Evolutionary conservation across 192 early-diverging fungal genomes (phyloP).

Genomic region (Phycomyces blakesleeanus): DNA sequence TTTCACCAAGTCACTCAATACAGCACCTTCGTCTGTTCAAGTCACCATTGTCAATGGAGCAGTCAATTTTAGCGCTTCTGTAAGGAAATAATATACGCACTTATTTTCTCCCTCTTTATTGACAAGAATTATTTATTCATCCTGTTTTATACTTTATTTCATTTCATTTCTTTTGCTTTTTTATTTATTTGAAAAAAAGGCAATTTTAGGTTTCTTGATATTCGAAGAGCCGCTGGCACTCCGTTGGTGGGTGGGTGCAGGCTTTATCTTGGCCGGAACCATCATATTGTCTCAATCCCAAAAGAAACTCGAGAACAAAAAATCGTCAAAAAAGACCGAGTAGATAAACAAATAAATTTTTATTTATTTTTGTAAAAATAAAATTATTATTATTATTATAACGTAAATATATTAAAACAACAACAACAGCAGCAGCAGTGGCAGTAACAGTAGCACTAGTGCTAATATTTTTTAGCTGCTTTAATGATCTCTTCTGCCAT

Average conservation of each 20-base stretch:
- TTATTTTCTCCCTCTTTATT: background rate
- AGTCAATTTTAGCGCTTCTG: conserved; percentile 68
- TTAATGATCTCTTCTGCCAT: background rate
- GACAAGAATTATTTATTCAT: background rate
- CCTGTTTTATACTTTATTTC: too few species aligned
- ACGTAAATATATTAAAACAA: background rate
- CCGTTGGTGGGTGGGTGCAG: conserved; percentile 85
- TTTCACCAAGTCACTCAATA: conserved; percentile 80
- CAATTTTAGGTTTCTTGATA: background rate
- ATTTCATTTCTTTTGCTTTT: too few species aligned
- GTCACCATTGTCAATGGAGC: conserved; percentile 79
- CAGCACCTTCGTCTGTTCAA: conserved; percentile 67
- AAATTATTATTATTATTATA: too few species aligned
- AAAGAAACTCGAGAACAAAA: background rate
- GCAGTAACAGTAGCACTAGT: background rate
- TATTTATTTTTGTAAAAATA: too few species aligned
- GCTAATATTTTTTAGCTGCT: too few species aligned
- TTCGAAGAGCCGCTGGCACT: conserved; percentile 30
- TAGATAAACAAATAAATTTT: too few species aligned
- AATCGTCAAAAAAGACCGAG: background rate
- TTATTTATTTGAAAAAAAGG: too few species aligned
- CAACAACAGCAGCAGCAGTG: background rate
- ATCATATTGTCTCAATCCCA: conserved; percentile 17
- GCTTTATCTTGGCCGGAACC: conserved; percentile 68
- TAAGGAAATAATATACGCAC: background rate